Base-by-base conservation (phyloP, 1,284 basidiomycete species). In the Bondarzewia mesenterica region DNA sequence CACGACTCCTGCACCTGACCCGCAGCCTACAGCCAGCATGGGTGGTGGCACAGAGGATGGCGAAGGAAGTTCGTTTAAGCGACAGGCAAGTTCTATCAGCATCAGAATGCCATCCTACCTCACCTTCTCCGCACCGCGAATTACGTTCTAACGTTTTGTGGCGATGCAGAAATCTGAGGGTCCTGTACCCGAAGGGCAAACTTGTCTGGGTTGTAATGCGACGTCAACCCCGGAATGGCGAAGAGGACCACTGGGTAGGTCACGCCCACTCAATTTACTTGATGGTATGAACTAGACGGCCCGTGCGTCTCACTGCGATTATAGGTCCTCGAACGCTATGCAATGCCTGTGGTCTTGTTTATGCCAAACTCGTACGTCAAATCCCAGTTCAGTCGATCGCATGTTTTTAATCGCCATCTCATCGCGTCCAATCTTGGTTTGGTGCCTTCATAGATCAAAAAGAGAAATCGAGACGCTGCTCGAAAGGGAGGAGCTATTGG, bases 191-290 rank as follows among this genome's bases (percentile, higher is more conserved):
- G 80, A 82, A 51, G 75, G 75, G 18, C 87, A 87, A 63, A 82
- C 75, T 32, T 89, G 86, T 63, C 68, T 86, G 26, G 87, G 85
- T 25, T 89, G 86, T 65, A 74, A 70, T 56, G 86, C 86, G 50
- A 89, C 86, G n/a, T 82, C 85, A 48, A 89, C 87, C 50, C 86
- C 86, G 5, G 86, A 89, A 69, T 89, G 87, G 86, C 71, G 86
- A 49, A 67, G 86, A 55, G 86, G 86, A 1, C 86, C 86, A 14
- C 64, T 89, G 67, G 86, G 85, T 88, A 59, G 62, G 73, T 67
- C 29, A 32, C n/a, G n/a, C 29, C 10, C 10, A 32, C n/a, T n/a
- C 12, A 4, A 4, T 12, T 32, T 10, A 32, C n/a, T 12, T 20
- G 5, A 16, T 41, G 23, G 23, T 26, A 43, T 43, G 10, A n/a